Base-by-base conservation (phyloP, 2,329 filamentous ascomycete genomes). In the Metarhizium robertsii region DNA sequence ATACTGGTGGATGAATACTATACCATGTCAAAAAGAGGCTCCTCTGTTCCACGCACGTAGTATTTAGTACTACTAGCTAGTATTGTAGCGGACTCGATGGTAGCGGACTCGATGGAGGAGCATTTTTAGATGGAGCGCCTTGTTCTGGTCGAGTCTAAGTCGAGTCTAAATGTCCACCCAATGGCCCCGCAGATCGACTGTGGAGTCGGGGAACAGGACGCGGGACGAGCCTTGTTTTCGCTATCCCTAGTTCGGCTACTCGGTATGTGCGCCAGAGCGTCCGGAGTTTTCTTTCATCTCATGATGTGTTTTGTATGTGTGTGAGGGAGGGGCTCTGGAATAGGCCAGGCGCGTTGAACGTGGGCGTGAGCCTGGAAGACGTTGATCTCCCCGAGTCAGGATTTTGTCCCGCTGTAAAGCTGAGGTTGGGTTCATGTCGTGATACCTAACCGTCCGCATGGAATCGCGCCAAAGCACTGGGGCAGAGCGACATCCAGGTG, bases 381-480 rank as follows among this genome's bases (percentile, higher is more conserved):
- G 11, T 6, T 20, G 42, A 3, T 45, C 16, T 20, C 18, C 7
- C 30, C 16, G n/a, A 14, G 30, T 25, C 25, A 25, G 25, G 25
- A 25, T 4, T 25, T 25, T 25, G 25, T 25, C 25, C 25, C 25
- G 25, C 25, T 25, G 3, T 20, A 43, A n/a, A 20, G 7, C 30
- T 52, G n/a, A 30, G 32, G 16, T 50, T 53, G 43, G 50, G 54
- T 55, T 55, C 54, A 55, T 55, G 54, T n/a, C 54, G 54, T 55
- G 50, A 52, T 52, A 55, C 54, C 54, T 30, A 52, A 52, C 42
- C 54, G 13, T n/a, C 38, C 36, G n/a, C 50, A 52, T 52, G n/a
- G 32, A 38, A 43, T 38, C 13, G 38, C 10, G 8, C 48, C 48
- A 18, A 38, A 38, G 32, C 16, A n/a, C 16, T 50, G 48, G 45